These are phyloP conservation scores for Pseudogymnoascus sp. DNA, from an alignment of 2,329 filamentous ascomycete genomes.

Conservation along the genomic window DNA sequence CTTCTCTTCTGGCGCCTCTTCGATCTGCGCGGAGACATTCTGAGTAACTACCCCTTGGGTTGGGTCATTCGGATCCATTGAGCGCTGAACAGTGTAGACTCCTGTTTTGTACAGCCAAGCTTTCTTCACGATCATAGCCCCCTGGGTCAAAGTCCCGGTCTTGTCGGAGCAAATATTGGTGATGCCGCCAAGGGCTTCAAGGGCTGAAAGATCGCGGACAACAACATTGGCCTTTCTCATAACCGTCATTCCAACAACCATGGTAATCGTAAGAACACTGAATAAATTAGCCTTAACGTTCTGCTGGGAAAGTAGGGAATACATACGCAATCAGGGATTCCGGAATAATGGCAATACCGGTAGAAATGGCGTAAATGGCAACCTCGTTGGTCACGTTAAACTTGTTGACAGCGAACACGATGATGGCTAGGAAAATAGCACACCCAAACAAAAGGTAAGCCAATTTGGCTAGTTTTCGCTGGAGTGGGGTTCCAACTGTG, in stretches of 20 bases:
- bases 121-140: conserved; percentile 51
- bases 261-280: conserved; percentile 47
- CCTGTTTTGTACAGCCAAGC: conserved; percentile 47
- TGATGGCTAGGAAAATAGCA: conserved; percentile 34
- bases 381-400: conserved; percentile 49
- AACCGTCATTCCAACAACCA: conserved; percentile 39
- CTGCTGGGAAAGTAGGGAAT: background rate
- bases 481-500: conserved; percentile 55
- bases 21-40: conserved; percentile 17
- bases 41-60: conserved; percentile 40
- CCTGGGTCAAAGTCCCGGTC: conserved; percentile 58
- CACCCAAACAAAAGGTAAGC: conserved; percentile 56
- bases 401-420: conserved; percentile 32
- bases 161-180: conserved; percentile 73
- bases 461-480: conserved; percentile 56
- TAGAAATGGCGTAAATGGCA: conserved; percentile 41
- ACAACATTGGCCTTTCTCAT: conserved; percentile 40
- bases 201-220: conserved; percentile 37
- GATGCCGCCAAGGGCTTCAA: conserved; percentile 64
- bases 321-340: conserved; percentile 42
- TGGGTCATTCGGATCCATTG: conserved; percentile 46
- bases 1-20: conserved; percentile 31
- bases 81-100: conserved; percentile 43
- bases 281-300: conserved; percentile 30
- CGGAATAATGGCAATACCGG: conserved; percentile 50